phyloP scores from a whole-genome alignment of 352 stramenopile genomes.

The Blastocystis sp. region DNA sequence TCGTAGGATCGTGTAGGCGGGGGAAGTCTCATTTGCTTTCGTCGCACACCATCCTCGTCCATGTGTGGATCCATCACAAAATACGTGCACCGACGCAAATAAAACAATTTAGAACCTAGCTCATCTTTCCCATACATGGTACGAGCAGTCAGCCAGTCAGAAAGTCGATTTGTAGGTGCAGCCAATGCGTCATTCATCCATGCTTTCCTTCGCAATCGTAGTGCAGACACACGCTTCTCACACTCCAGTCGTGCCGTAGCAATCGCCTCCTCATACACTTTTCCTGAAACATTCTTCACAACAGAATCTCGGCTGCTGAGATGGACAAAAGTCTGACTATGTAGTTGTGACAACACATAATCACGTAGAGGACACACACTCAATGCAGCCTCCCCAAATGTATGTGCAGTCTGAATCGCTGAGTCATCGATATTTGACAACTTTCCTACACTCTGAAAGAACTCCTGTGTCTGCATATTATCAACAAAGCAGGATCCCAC shows the following conservation, averaged over 20 bases:
- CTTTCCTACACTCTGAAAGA: neutral
- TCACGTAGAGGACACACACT: neutral
- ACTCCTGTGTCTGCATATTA: neutral
- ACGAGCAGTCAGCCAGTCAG: neutral
- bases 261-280: neutral
- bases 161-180: neutral
- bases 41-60: neutral
- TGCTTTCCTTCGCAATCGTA: neutral
- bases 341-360: neutral
- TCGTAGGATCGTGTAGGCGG: neutral
- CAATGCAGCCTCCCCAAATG: neutral
- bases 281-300: neutral
- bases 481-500: neutral
- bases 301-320: neutral
- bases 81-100: neutral
- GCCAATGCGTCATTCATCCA: neutral
- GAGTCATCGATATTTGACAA: neutral
- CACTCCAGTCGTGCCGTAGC: neutral
- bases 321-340: neutral
- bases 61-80: slow-evolving; percentile 38
- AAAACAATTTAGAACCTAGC: neutral
- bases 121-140: neutral
- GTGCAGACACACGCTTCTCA: neutral
- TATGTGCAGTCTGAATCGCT: neutral
- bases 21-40: neutral